Conservation (phyloP, 2,329 filamentous ascomycete genomes). For the Byssothecium circinans region DNA sequence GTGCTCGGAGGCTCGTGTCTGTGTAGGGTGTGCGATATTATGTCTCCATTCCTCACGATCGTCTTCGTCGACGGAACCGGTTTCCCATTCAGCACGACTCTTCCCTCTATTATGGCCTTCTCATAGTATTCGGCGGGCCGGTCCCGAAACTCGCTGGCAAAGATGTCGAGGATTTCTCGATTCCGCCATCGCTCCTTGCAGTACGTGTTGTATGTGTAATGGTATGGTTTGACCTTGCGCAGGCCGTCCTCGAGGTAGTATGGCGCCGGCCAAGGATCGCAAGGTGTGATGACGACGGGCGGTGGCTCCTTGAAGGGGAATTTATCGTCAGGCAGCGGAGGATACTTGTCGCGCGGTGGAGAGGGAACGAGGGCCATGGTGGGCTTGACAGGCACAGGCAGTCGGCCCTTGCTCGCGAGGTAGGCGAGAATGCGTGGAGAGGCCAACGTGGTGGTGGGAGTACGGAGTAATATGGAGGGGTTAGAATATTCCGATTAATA, state of each 20-base stretch:
- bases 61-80: slow-evolving; percentile 65
- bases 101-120: slow-evolving; percentile 76
- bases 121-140: slow-evolving; percentile 80
- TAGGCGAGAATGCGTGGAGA: slow-evolving; percentile 56
- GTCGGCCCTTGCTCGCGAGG: slow-evolving; percentile 52
- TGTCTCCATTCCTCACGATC: slow-evolving; percentile 81
- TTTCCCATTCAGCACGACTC: slow-evolving; percentile 79
- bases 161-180: slow-evolving; percentile 80
- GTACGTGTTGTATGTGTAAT: slow-evolving; percentile 92
- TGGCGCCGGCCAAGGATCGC: slow-evolving; percentile 63
- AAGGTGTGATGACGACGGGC: slow-evolving; percentile 52
- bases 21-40: slow-evolving; percentile 91
- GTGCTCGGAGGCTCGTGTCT: slow-evolving; percentile 94
- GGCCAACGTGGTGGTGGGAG: slow-evolving; percentile 47
- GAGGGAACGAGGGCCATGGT: slow-evolving; percentile 50
- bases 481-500: too few relatives aligned
- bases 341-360: slow-evolving; percentile 32
- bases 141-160: slow-evolving; percentile 89
- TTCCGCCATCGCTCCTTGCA: slow-evolving; percentile 94
- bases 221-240: slow-evolving; percentile 81
- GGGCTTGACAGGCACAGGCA: slow-evolving; percentile 30
- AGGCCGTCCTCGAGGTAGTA: slow-evolving; percentile 85
- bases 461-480: too few relatives aligned
- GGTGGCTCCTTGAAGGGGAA: slow-evolving; percentile 50
- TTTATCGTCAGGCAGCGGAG: slow-evolving; percentile 36